Base-by-base conservation (phyloP, 331 rosid species). In the Pyracantha coccinea region DNA sequence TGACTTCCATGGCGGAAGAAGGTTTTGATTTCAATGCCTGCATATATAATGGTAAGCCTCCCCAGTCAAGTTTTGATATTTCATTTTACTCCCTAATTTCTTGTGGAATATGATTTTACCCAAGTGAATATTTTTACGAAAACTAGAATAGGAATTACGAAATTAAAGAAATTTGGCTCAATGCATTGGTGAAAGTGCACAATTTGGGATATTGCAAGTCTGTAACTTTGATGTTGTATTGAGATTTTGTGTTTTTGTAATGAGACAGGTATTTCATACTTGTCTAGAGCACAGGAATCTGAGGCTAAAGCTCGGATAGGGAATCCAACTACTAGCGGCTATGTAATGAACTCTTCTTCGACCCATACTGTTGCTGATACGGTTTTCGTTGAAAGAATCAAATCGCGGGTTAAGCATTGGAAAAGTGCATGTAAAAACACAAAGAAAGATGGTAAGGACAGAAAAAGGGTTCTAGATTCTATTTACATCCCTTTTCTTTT, bases 1-100 rank as follows among this genome's bases (percentile, higher is more conserved):
- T 94, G 76, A 78, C 89, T 0, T 85, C 91, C 61, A 86, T 91
- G 92, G 97, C 96, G 72, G 78, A 82, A 50, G 88, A 87, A 75
- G 95, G 97, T 69, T 88, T 91, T 64, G 97, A 93, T 76, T 93
- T 93, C 84, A 92, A 88, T 87, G 84, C 91, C 57, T 91, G 96
- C 80, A 79, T 93, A 53, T 88, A 91, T 53, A 85, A 90, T 59
- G 98, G 98, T 94, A 81, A 77, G 81, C 64, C 72, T 41, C 7
- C 29, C 69, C 8, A 1, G n/a, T 47, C 3, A 47, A 47, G n/a
- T 85, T 50, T 13, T 82, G 11, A 6, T 33, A 6, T 28, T 6
- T 76, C 8, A 63, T 0, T 53, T 71, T 8, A 52, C 50, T 77
- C 27, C 10, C n/a, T 11, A 12, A 29, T 21, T 21, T 28, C 63